These are phyloP conservation scores for Talaromyces adpressus DNA, from an alignment of 495 filamentous ascomycete genomes.

Conservation along the genomic window DNA sequence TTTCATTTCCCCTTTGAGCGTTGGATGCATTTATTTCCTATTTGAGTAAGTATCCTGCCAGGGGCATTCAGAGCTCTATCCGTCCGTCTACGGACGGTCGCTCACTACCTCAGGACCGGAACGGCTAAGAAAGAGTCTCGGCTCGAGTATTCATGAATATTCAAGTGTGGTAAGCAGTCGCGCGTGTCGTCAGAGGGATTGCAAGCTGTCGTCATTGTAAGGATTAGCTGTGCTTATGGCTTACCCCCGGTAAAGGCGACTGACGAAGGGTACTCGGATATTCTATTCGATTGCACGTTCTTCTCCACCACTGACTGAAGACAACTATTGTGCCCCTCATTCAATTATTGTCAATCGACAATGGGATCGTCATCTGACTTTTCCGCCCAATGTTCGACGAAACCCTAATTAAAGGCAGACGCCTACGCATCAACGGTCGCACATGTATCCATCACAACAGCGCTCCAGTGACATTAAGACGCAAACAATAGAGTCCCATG, in stretches of 20 bases:
- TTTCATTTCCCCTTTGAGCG: conserved; percentile 5
- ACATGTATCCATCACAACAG: not conserved
- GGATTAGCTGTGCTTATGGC: not conserved
- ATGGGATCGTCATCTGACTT: not conserved
- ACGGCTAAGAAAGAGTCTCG: not conserved
- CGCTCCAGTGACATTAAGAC: not conserved
- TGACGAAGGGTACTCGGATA: not conserved
- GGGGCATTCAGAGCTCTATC: not conserved
- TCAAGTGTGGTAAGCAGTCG: not conserved
- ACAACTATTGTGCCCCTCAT: not conserved
- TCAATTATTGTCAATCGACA: not conserved
- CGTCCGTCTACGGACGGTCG: not conserved
- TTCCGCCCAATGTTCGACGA: not conserved
- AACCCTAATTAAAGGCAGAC: not conserved
- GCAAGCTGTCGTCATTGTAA: not conserved
- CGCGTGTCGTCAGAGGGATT: not conserved
- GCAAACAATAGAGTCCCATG: not conserved
- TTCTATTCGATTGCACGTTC: not conserved
- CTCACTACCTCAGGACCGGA: not conserved
- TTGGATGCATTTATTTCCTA: not conserved
- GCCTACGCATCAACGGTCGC: not conserved
- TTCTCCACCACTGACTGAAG: not conserved
- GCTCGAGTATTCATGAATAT: not conserved
- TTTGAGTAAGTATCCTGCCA: not conserved
- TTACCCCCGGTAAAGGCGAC: not conserved